These are phyloP conservation scores for Radiomyces spectabilis DNA, from an alignment of 192 early-diverging fungal species.

Conservation along the genomic window DNA sequence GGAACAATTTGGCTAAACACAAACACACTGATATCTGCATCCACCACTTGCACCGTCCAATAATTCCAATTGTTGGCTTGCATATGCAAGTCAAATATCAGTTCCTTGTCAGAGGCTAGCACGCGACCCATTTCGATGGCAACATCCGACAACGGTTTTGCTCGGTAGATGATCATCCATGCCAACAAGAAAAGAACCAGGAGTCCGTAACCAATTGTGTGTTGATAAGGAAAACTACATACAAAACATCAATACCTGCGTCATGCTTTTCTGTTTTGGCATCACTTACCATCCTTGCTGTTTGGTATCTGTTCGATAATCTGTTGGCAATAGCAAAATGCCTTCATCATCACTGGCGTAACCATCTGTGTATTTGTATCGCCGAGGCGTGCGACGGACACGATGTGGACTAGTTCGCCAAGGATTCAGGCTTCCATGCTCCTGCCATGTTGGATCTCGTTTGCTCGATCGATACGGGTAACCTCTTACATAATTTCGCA, in stretches of 20 bases:
- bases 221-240: neutral
- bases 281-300: constrained; percentile 11
- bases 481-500: constrained; percentile 6
- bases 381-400: neutral
- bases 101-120: constrained; percentile 58
- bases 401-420: neutral
- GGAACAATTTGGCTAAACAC: constrained; percentile 36
- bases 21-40: constrained; percentile 57
- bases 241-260: neutral
- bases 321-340: constrained; percentile 2
- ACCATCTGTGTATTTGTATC: constrained; percentile 9
- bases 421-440: neutral
- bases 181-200: neutral
- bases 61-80: constrained; percentile 47
- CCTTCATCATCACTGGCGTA: constrained; percentile 29
- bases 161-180: constrained; percentile 4
- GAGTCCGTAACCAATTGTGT: too few species aligned
- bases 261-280: neutral
- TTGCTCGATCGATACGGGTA: neutral
- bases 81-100: constrained; percentile 60
- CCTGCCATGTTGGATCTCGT: neutral
- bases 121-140: constrained; percentile 45
- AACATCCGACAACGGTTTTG: constrained; percentile 10
- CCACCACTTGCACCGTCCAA: constrained; percentile 47
- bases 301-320: neutral